Conservation (phyloP, 2,329 filamentous ascomycete genomes). For the Penicillium sp. region DNA sequence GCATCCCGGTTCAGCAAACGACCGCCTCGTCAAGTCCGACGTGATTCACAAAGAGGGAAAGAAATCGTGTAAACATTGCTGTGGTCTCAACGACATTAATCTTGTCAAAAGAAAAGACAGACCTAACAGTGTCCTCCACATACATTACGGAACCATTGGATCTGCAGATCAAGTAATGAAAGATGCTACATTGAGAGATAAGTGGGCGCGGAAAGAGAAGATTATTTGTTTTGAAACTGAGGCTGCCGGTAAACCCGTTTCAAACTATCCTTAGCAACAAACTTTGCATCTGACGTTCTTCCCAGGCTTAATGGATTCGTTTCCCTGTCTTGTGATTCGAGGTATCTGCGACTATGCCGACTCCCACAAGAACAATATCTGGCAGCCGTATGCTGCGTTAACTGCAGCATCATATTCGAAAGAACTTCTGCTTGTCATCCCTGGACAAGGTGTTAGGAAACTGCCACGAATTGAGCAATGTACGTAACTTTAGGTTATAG, state of each 20-base stretch:
- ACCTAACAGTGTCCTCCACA: not conserved
- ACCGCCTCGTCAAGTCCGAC: not conserved
- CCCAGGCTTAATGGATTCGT: no score
- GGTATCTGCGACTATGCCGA: no score
- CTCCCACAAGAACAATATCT: no score
- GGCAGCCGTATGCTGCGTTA: no score
- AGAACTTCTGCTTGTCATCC: no score
- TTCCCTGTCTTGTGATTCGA: no score
- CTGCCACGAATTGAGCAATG: no score
- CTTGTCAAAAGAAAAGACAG: not conserved
- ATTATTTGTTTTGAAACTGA: not conserved
- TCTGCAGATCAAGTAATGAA: slow-evolving; percentile 1
- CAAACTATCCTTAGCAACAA: no score
- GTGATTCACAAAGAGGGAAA: not conserved
- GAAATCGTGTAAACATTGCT: not conserved
- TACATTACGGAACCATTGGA: slow-evolving; percentile 4
- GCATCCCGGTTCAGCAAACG: not conserved
- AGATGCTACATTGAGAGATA: not conserved
- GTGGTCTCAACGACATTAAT: not conserved
- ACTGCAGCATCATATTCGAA: no score
- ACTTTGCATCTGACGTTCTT: no score
- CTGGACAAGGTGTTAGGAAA: no score
- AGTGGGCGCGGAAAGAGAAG: not conserved
- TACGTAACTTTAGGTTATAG: no score
- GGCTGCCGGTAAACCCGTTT: not conserved